Conservation (phyloP, 306 rosid species). For the Cicer pinnatifidum region DNA sequence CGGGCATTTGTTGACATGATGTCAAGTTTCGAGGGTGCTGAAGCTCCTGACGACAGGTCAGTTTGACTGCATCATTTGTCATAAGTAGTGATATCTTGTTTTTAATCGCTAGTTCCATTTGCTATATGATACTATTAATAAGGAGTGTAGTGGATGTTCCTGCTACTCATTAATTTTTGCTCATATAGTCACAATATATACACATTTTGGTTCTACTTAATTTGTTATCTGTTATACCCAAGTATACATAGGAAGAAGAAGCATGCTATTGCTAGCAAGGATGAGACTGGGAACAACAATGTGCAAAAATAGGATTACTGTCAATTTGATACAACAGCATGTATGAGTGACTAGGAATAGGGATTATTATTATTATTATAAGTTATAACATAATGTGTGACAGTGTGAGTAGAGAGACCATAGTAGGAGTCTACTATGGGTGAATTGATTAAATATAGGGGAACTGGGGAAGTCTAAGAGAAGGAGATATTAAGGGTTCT, state of each 20-base stretch:
- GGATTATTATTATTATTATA: not conserved
- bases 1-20: slow-evolving; percentile 75
- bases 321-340: not conserved
- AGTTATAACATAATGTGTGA: not conserved
- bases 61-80: slow-evolving; percentile 23
- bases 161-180: slow-evolving; percentile 5
- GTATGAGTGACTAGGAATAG: slow-evolving; percentile 13
- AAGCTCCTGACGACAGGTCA: slow-evolving; percentile 82
- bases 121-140: slow-evolving; percentile 3
- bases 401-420: not conserved
- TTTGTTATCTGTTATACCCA: not conserved
- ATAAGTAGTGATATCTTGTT: slow-evolving; percentile 1
- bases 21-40: slow-evolving; percentile 92
- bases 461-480: not conserved
- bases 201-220: slow-evolving; percentile 24
- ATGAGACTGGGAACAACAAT: slow-evolving; percentile 5
- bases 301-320: not conserved
- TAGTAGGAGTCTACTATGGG: slow-evolving; percentile 1
- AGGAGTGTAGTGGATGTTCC: not conserved
- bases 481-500: not conserved
- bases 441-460: not conserved
- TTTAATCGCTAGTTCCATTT: slow-evolving; percentile 20
- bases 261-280: not conserved
- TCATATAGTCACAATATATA: slow-evolving; percentile 22
- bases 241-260: not conserved